Evolutionary conservation across 139 green algal genomes (phyloP), one percentile per base, ranked within the genome.

Genomic region (Chlamydomonas sp.): DNA sequence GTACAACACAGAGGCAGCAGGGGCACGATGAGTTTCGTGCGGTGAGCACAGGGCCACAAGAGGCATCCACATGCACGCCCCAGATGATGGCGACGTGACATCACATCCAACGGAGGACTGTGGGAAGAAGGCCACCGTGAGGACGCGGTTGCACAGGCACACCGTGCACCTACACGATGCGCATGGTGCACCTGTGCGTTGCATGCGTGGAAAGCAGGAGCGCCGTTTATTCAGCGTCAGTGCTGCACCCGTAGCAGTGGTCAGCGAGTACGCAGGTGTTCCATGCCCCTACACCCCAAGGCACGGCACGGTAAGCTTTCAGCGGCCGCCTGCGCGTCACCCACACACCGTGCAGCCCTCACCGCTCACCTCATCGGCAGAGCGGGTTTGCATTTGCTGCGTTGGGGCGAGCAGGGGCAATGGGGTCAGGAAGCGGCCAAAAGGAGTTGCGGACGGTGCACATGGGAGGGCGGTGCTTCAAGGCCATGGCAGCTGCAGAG

Each of bases 351-450:
- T 12, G 72, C 72, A 7, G 72, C 4, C 49, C 60, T 31, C 2
- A 2, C 0, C 3, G 58, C 85, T 4, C 78, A 94, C 90, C 89
- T 96, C 94, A 94, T 96, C 94, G 31, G 94, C 94, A 76, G 94
- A 96, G 15, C 94, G 88, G 63, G 94, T 95, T 91, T 95, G 95
- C 90, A 97, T 84, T 94, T 97, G 94, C 93, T 94, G 60, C 60
- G 16, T 63, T 69, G 31, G 6, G 15, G 16, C 77, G 14, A 81
- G 31, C 31, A 49, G 31, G 31, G 31, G 31, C 31, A 49, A 49
- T 49, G 31, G 31, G 31, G 31, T 49, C 31, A 49, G 31, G 31
- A 49, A 49, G 31, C 31, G 31, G 31, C 31, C 31, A 49, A 49
- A 49, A 49, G 31, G 31, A 49, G 31, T 49, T 49, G 31, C 31